Evolutionary conservation across 305 asterid species (phyloP).

Genomic region (Ilex paraguariensis): DNA sequence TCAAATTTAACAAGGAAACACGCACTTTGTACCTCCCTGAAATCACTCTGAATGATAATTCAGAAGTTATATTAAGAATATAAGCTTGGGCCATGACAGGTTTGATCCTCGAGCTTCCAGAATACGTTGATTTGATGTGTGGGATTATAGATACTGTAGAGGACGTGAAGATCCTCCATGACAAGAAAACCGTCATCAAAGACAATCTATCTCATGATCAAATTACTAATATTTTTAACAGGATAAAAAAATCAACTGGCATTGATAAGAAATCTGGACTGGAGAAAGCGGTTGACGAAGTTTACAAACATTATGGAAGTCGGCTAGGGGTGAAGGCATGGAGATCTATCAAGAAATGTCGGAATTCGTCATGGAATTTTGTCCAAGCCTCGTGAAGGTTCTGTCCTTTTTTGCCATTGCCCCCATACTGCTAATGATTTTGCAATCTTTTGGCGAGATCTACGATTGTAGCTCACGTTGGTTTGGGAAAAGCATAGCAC

Average conservation of each 20-base stretch:
- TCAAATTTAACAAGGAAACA: slow-evolving; percentile 14
- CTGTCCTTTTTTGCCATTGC: background rate
- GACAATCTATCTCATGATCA: slow-evolving; percentile 16
- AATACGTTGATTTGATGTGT: slow-evolving; percentile 35
- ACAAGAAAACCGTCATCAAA: slow-evolving; percentile 5
- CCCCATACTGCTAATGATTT: slow-evolving; percentile 12
- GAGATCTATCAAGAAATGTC: background rate
- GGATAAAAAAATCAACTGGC: slow-evolving; percentile 10
- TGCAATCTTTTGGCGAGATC: slow-evolving; percentile 26
- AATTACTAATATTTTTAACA: slow-evolving; percentile 18
- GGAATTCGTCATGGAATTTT: background rate
- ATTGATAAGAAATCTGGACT: background rate
- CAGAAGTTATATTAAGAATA: slow-evolving; percentile 46
- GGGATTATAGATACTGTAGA: slow-evolving; percentile 4
- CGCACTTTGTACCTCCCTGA: slow-evolving; percentile 24
- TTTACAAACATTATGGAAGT: background rate
- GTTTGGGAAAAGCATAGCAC: background rate
- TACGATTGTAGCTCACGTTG: slow-evolving; percentile 20
- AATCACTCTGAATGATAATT: slow-evolving; percentile 24
- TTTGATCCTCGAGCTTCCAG: slow-evolving; percentile 28
- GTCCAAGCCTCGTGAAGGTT: background rate
- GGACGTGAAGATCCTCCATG: slow-evolving; percentile 18
- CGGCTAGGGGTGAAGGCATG: slow-evolving; percentile 4
- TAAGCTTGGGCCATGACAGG: slow-evolving; percentile 17
- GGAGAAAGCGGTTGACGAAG: slow-evolving; percentile 3